Evolutionary conservation across 2,329 filamentous ascomycete genomes (phyloP).

Genomic region (Pseudocercospora eumusae): DNA sequence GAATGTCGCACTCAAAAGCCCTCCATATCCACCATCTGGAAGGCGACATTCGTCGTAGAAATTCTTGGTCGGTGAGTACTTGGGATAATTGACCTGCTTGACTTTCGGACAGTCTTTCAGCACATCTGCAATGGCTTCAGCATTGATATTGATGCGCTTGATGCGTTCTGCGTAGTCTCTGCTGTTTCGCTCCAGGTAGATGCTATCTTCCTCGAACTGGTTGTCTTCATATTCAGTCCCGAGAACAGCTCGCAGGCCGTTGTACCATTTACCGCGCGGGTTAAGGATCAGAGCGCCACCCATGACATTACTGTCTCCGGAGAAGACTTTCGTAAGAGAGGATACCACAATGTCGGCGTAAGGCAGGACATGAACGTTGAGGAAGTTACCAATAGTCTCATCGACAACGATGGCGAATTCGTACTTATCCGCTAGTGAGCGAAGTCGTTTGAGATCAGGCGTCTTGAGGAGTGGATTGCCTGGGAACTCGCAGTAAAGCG

Average conservation of each 20-base stretch:
- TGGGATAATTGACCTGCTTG: conserved; percentile 84
- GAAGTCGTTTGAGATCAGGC: conserved; percentile 81
- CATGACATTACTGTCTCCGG: conserved; percentile 97
- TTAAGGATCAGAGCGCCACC: conserved; percentile 71
- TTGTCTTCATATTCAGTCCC: conserved; percentile 75
- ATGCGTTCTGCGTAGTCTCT: conserved; percentile 85
- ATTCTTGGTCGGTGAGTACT: conserved; percentile 66
- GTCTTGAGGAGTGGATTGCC: conserved; percentile 86
- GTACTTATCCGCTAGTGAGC: conserved; percentile 74
- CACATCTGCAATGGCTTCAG: conserved; percentile 77
- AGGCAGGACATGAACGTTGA: conserved; percentile 90
- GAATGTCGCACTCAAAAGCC: conserved; percentile 83
- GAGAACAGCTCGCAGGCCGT: conserved; percentile 66
- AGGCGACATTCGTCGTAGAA: conserved; percentile 80
- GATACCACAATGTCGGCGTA: conserved; percentile 90
- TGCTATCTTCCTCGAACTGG: conserved; percentile 89
- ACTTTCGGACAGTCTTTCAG: conserved; percentile 65
- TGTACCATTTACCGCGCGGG: conserved; percentile 69
- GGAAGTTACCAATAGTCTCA: conserved; percentile 94
- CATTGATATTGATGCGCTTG: conserved; percentile 79
- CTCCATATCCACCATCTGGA: conserved; percentile 74
- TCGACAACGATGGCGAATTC: conserved; percentile 90
- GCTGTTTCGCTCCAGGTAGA: conserved; percentile 96
- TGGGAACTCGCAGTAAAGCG: conserved; percentile 91
- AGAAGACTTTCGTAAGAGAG: conserved; percentile 95